phyloP scores from a whole-genome alignment of 495 filamentous ascomycete genomes.

The Thozetella sp. region DNA sequence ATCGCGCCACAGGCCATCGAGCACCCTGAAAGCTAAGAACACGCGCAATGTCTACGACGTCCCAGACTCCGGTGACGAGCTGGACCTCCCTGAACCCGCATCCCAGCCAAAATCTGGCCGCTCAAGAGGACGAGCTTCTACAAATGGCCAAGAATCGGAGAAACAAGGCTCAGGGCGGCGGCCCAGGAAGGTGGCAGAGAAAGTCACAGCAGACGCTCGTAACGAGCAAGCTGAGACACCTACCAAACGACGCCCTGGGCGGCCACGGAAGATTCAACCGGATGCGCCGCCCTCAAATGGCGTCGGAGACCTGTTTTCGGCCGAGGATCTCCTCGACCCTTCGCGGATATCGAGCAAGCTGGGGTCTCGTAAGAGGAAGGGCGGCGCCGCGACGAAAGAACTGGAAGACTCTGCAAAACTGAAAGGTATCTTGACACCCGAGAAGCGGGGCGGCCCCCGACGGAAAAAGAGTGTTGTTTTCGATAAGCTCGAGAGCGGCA shows the following conservation, averaged over 20 bases:
- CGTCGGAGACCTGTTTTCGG: background rate
- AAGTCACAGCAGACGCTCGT: constrained; percentile 11
- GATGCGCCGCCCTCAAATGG: background rate
- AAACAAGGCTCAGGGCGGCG: no score
- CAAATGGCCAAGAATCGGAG: no score
- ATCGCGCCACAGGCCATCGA: background rate
- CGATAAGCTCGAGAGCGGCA: constrained; percentile 16
- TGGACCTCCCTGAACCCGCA: constrained; percentile 4
- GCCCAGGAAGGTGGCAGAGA: constrained; percentile 15
- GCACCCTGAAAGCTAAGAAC: background rate
- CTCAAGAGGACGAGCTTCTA: no score
- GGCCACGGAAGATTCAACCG: background rate
- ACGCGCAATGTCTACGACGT: constrained; percentile 35
- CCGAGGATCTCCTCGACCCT: background rate
- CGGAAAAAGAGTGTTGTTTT: constrained; percentile 43
- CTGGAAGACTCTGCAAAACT: constrained; percentile 12
- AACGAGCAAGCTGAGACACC: constrained; percentile 5
- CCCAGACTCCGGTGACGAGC: constrained; percentile 39
- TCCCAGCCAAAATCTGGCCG: background rate
- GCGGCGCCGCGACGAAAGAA: constrained; percentile 1
- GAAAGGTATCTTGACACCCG: constrained; percentile 43
- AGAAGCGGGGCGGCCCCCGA: constrained; percentile 20
- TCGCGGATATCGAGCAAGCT: background rate
- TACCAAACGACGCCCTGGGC: background rate
- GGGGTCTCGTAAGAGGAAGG: constrained; percentile 1